A percentile compares a stretch with the other conserved stretches of the same genome.
Conservation (phyloP, 2,329 filamentous ascomycete genomes). For the Sporothrix sp. region DNA sequence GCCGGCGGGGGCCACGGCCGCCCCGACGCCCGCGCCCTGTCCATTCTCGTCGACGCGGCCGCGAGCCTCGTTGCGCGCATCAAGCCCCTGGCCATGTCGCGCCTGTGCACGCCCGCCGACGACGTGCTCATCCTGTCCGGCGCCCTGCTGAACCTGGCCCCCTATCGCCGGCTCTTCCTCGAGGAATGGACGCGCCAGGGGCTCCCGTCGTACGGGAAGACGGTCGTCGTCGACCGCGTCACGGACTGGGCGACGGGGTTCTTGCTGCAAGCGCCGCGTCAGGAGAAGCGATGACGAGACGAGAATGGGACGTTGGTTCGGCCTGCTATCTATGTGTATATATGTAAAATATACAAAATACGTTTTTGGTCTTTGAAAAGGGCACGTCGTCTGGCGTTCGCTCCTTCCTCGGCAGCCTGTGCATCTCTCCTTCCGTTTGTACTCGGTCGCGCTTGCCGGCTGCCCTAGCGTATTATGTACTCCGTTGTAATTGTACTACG, state of each 20-base stretch:
- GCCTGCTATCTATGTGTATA: too few species aligned
- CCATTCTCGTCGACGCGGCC: background rate
- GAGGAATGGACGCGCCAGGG: background rate
- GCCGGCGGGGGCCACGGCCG: background rate
- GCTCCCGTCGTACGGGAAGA: conserved; percentile 6
- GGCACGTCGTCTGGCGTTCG: background rate
- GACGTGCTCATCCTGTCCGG: conserved; percentile 11
- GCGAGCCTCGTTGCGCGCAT: conserved; percentile 4
- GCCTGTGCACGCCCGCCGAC: background rate
- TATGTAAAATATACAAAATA: too few species aligned
- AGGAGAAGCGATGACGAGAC: too few species aligned
- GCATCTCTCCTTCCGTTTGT: too few species aligned
- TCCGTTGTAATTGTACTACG: too few species aligned
- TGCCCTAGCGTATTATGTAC: too few species aligned
- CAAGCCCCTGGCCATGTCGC: conserved; percentile 2
- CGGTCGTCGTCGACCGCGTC: background rate
- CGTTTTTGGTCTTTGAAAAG: too few species aligned
- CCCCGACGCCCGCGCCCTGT: background rate
- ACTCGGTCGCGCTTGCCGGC: background rate
- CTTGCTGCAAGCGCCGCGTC: too few species aligned
- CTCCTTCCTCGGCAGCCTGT: background rate
- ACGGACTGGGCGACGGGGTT: background rate
- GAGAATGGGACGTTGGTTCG: too few species aligned
- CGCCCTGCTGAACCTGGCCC: conserved; percentile 3
- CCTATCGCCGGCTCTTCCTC: conserved; percentile 7